Evolutionary conservation across 192 early-diverging fungal species (phyloP), one percentile per base, ranked within the genome.

Genomic region (Mortierella claussenii): DNA sequence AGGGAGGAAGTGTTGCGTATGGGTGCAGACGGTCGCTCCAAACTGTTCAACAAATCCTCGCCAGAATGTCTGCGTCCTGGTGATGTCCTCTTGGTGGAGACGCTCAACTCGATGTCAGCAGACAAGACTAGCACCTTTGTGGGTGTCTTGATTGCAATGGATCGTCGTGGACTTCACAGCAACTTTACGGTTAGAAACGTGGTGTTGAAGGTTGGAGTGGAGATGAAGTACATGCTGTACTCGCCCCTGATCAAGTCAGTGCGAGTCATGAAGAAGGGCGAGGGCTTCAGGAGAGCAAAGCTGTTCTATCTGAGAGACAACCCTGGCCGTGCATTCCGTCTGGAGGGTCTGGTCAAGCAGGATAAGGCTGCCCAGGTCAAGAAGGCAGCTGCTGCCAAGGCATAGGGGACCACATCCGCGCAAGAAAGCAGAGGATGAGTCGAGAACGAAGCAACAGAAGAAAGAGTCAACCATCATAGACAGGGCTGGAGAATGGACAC

Each of bases 111-210:
- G 31, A 75, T 75, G 65, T 68, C 79, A 20, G 49, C 60, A 36
- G 67, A 75, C 34, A 75, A 68, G 62, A 84, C 86, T 6, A 81
- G 84, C 37, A 85, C 69, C 23, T 94, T 94, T 73, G 82, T 89
- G 34, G 92, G 92, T 12, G 83, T 94, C 15, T 85, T 89, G 36
- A 90, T 92, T 66, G 87, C 89, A 18, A 90, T 94, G 45, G 85
- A 86, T 58, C 82, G 91, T 57, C 86, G 87, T 43, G 93, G 90
- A 5, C 76, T 92, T 20, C 89, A 93, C 49, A 91, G 90, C 40
- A 88, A 85, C 69, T 91, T 94, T 64, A 92, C 89, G 8, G 80
- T 94, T 67, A 87, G 93, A 27, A 94, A 94, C 52, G 83, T 92
- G 18, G 88, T 94, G 32, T 67, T 90, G 44, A 91, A 89, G 65